Conservation (phyloP, 306 rosid species). For the Cercis canadensis region DNA sequence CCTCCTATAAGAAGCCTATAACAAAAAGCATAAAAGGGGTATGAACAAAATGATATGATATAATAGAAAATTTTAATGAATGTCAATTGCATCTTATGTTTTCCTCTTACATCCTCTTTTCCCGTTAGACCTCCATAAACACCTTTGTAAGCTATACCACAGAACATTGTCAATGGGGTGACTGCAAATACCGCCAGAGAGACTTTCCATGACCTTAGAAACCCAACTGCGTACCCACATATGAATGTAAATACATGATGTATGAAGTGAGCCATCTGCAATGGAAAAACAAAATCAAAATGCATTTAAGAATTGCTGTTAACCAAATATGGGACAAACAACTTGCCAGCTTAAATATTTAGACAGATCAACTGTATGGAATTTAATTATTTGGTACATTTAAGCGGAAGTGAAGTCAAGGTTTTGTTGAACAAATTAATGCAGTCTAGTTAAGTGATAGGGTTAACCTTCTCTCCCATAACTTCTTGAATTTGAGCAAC, state of each 20-base stretch:
- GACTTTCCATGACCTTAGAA: conserved; percentile 78
- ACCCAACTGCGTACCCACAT: conserved; percentile 83
- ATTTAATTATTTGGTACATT: no score
- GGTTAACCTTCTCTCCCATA: conserved; percentile 93
- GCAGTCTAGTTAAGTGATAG: background rate
- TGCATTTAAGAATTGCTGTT: background rate
- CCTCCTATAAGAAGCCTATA: conserved; percentile 72
- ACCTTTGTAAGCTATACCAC: conserved; percentile 86
- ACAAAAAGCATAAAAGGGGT: conserved; percentile 1
- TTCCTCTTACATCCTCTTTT: conserved; percentile 73
- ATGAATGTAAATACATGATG: conserved; percentile 79
- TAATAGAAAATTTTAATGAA: background rate
- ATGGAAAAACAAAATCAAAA: conserved; percentile 7
- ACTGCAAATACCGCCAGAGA: conserved; percentile 79
- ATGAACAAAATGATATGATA: conserved; percentile 33
- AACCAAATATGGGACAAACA: no score
- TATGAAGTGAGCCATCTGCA: conserved; percentile 94
- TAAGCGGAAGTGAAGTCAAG: no score
- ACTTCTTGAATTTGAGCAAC: conserved; percentile 96
- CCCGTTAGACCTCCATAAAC: conserved; percentile 80
- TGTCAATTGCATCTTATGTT: background rate
- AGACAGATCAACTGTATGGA: no score
- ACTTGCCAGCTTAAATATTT: no score
- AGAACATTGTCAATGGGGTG: conserved; percentile 82
- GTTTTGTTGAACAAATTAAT: no score